Conservation (phyloP, 2,329 filamentous ascomycete genomes). For the Xylaria sp. region DNA sequence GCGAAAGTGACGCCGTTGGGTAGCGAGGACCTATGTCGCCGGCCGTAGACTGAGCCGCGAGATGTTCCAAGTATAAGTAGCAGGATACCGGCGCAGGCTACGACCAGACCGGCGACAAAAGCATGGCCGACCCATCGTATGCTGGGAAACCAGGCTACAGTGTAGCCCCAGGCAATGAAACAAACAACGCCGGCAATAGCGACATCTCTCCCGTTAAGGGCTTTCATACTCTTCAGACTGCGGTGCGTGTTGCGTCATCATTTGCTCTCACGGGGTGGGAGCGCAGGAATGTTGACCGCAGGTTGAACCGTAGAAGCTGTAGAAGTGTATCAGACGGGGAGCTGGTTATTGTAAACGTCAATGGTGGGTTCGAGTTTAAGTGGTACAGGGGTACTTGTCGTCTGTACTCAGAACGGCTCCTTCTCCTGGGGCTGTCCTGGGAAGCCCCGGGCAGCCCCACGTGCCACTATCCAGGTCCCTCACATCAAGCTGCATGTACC, state of each 20-base stretch:
- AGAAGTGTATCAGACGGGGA: background rate
- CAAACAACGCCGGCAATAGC: conserved; percentile 69
- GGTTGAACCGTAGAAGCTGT: background rate
- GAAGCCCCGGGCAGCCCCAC: too few species aligned
- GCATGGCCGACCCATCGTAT: conserved; percentile 87
- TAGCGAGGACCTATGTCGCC: conserved; percentile 47
- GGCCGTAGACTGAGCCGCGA: conserved; percentile 52
- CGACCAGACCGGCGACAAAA: conserved; percentile 71
- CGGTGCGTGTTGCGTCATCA: conserved; percentile 45
- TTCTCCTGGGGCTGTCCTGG: too few species aligned
- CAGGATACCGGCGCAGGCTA: conserved; percentile 60
- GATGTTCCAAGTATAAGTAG: conserved; percentile 68
- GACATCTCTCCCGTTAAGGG: conserved; percentile 75
- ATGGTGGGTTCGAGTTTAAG: background rate
- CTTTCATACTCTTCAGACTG: conserved; percentile 57
- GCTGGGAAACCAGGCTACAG: conserved; percentile 80
- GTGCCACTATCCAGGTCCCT: too few species aligned
- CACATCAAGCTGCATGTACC: background rate
- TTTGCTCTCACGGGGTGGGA: conserved; percentile 30
- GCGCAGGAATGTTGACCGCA: background rate
- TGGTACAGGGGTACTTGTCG: background rate
- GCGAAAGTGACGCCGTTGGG: conserved; percentile 64
- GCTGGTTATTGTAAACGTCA: background rate
- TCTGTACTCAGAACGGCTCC: too few species aligned
- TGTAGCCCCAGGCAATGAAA: conserved; percentile 88